Evolutionary conservation across 2,329 filamentous ascomycete genomes (phyloP).

Genomic region (Colletotrichum sp.): DNA sequence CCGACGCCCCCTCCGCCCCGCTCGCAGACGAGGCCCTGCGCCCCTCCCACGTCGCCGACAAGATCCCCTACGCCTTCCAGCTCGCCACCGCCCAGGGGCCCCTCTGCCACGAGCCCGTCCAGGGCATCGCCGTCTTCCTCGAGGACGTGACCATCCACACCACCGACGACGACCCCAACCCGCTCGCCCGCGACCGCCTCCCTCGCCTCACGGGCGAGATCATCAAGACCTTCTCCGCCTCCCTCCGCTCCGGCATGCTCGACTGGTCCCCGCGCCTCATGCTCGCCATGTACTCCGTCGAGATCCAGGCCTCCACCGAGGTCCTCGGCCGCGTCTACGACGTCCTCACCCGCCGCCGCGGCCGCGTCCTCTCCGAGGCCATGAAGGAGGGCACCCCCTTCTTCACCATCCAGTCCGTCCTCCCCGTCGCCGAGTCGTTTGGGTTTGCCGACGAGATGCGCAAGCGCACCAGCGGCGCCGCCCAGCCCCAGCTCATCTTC

Average conservation of each 20-base stretch:
- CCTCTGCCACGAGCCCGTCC: constrained; percentile 89
- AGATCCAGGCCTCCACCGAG: constrained; percentile 96
- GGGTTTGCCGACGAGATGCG: constrained; percentile 97
- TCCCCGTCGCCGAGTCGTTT: constrained; percentile 94
- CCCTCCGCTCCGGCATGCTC: constrained; percentile 85
- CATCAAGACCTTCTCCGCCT: constrained; percentile 85
- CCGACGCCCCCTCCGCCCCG: constrained; percentile 33
- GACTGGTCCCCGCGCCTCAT: constrained; percentile 97
- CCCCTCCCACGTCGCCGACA: constrained; percentile 80
- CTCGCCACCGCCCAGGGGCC: constrained; percentile 88
- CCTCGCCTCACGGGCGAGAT: constrained; percentile 90
- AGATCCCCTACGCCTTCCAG: constrained; percentile 93
- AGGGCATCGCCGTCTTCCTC: constrained; percentile 89
- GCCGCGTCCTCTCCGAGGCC: constrained; percentile 85
- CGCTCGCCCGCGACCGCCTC: constrained; percentile 68
- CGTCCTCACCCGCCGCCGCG: constrained; percentile 93
- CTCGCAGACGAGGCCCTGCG: constrained; percentile 56
- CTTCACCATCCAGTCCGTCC: constrained; percentile 87
- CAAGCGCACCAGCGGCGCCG: constrained; percentile 88
- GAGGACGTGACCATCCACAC: constrained; percentile 71
- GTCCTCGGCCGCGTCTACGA: constrained; percentile 95
- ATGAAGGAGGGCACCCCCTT: constrained; percentile 97
- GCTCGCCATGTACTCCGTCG: constrained; percentile 96
- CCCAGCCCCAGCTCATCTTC: constrained; percentile 92
- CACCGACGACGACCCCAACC: constrained; percentile 52